Percentiles rank a stretch among this genome's conserved stretches.
Conservation (phyloP, 2,329 filamentous ascomycete genomes). For the Paraphoma sp. region DNA sequence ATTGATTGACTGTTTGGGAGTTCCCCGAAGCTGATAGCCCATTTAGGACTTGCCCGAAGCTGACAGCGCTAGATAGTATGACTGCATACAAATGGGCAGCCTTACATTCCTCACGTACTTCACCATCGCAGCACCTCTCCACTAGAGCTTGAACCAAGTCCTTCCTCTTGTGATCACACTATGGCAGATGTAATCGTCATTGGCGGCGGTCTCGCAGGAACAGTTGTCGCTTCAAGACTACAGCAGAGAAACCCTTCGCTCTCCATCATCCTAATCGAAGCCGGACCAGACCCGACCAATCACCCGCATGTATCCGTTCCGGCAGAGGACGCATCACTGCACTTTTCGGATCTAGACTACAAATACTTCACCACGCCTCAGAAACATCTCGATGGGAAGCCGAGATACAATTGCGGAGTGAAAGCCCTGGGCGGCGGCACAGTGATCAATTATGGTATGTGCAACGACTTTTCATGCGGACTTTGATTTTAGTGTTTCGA, state of each 20-base stretch:
- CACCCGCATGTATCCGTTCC: constrained; percentile 22
- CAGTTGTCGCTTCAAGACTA: constrained; percentile 35
- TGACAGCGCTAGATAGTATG: too few species aligned
- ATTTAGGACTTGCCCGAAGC: too few species aligned
- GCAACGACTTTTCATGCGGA: neutral
- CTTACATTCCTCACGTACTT: too few species aligned
- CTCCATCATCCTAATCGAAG: constrained; percentile 41
- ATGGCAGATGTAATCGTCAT: neutral
- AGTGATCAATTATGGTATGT: constrained; percentile 30
- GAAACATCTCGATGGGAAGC: constrained; percentile 29
- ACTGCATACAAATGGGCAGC: too few species aligned
- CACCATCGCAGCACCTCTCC: too few species aligned
- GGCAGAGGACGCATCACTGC: constrained; percentile 25
- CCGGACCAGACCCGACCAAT: constrained; percentile 31
- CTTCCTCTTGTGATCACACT: neutral
- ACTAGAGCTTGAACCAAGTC: too few species aligned
- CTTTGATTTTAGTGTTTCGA: neutral
- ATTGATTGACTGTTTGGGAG: too few species aligned
- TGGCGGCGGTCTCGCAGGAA: neutral
- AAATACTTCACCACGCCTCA: constrained; percentile 42
- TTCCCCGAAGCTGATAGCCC: too few species aligned
- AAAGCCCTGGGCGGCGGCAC: constrained; percentile 36
- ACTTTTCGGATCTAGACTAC: constrained; percentile 40
- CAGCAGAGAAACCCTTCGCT: constrained; percentile 19
- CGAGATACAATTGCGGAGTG: constrained; percentile 36